Base-by-base conservation (phyloP, 2,329 filamentous ascomycete genomes). In the Arthrobotrys iridis region DNA sequence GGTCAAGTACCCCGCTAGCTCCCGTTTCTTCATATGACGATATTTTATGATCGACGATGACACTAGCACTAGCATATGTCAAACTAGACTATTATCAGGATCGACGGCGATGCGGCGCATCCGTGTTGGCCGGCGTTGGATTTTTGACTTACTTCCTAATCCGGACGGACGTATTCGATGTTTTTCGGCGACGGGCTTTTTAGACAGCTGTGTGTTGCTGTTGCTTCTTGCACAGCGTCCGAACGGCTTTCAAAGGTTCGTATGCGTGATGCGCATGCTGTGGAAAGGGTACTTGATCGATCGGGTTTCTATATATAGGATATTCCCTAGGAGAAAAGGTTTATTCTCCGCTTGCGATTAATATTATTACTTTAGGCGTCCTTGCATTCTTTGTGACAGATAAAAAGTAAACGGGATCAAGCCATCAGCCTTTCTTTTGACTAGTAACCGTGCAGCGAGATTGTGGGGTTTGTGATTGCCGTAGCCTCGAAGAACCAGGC, bases 111-210 rank as follows among this genome's bases (percentile, higher is more conserved):
- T 45, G 11, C 30, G 40, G 13, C 30, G 11, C 4, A 7, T 6
- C n/a, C 35, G 58, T 62, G 58, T 62, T 62, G 58, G 37, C n/a
- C 37, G 8, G 58, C 20, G 50, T 62, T 62, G 58, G 58, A 62
- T 62, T 46, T 62, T 22, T 30, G 28, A 18, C 18, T 6, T n/a
- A 20, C 37, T 55, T 55, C 50, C 50, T 10, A 10, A 55, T 55
- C 30, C 8, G 50, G 50, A 55, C 13, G 26, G 46, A 50, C 4
- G 13, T n/a, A n/a, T n/a, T n/a, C 10, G 18, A 11, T 10, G 13
- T 11, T 26, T 13, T 30, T 43, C 35, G 35, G 55, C 33, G n/a
- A 15, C 24, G 13, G 35, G 35, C 55, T 41, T 45, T 22, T 30
- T 48, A 20, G 22, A 59, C 55, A 59, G 37, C 50, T 55, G n/a